Evolutionary conservation across 2,329 filamentous ascomycete genomes (phyloP), one percentile per base, ranked within the genome.

Genomic region (Alternaria rosae): DNA sequence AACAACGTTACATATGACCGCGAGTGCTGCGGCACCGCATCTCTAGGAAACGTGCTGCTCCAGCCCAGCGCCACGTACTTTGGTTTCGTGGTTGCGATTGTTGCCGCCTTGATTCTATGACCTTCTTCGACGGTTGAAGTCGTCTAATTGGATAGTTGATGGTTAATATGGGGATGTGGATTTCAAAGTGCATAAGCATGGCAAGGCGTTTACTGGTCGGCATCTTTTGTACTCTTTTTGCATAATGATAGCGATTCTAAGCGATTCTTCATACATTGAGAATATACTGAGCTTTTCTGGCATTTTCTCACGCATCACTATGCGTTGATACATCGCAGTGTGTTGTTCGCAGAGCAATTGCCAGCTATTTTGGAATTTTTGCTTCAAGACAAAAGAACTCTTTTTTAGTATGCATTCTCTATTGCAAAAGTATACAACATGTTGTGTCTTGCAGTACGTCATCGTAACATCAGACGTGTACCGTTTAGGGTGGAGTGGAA

Each of bases 1-100:
- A 95, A 94, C 78, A 89, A 90, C 62, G 91, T 95, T 48, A 89
- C 86, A 0, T 94, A 92, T 74, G 83, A 83, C 47, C 76, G 83
- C 44, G 61, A 78, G 5, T 91, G 88, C 73, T 91, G 89, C 69
- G 88, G 88, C 3, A 73, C 61, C 15, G 42, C 52, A 6, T 74
- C 69, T 9, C 32, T 66, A 0, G 71, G 69, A 13, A 45, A 53
- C 9, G 41, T 50, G 5, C 54, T 66, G 5, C 17, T 64, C 20
- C 52, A 30, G 13, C 66, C 72, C 2, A 63, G 69, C 10, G 52
- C 50, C 1, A 62, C 57, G n/a, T 73, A 67, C 47, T 57, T 74
- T 25, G 67, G 58, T 7, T 54, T 75, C 1, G 51, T 72, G 0
- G 25, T 73, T 54, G 66, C 67, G 17, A 54, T 70, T 8, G 65